Evolutionary conservation across 2,329 filamentous ascomycete species (phyloP).

Genomic region (Calycina herbarum): DNA sequence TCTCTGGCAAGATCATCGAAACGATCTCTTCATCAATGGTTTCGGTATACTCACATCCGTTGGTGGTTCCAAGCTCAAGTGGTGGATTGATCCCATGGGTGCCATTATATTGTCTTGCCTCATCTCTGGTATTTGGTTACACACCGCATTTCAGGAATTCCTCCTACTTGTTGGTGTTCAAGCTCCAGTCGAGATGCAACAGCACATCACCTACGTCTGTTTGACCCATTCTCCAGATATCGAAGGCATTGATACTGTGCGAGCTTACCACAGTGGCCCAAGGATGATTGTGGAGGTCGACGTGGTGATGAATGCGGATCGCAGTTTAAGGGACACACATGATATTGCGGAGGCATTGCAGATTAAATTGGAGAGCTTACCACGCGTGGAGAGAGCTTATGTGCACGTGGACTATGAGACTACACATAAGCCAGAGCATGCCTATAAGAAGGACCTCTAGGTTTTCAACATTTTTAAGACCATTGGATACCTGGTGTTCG

Average conservation of each 20-base stretch:
- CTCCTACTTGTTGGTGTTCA: slow-evolving; percentile 86
- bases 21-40: slow-evolving; percentile 95
- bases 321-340: slow-evolving; percentile 76
- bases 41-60: slow-evolving; percentile 89
- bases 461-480: not conserved
- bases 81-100: slow-evolving; percentile 95
- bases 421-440: slow-evolving; percentile 86
- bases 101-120: slow-evolving; percentile 80
- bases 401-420: slow-evolving; percentile 98
- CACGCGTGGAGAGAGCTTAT: slow-evolving; percentile 89
- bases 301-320: slow-evolving; percentile 82
- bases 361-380: slow-evolving; percentile 88
- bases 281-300: slow-evolving; percentile 94
- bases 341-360: slow-evolving; percentile 94
- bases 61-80: slow-evolving; percentile 82
- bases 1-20: slow-evolving; percentile 95
- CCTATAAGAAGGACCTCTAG: slow-evolving; percentile 60
- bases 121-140: slow-evolving; percentile 78
- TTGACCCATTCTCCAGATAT: slow-evolving; percentile 86
- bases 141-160: slow-evolving; percentile 86
- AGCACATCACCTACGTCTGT: slow-evolving; percentile 94
- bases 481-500: too few species aligned
- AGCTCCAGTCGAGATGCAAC: slow-evolving; percentile 80
- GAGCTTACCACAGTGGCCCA: slow-evolving; percentile 87
- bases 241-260: slow-evolving; percentile 87